Percentiles rank a stretch among this genome's conserved stretches.
phyloP scores from a whole-genome alignment of 1,284 basidiomycete genomes.

The Ceratobasidium sp. region DNA sequence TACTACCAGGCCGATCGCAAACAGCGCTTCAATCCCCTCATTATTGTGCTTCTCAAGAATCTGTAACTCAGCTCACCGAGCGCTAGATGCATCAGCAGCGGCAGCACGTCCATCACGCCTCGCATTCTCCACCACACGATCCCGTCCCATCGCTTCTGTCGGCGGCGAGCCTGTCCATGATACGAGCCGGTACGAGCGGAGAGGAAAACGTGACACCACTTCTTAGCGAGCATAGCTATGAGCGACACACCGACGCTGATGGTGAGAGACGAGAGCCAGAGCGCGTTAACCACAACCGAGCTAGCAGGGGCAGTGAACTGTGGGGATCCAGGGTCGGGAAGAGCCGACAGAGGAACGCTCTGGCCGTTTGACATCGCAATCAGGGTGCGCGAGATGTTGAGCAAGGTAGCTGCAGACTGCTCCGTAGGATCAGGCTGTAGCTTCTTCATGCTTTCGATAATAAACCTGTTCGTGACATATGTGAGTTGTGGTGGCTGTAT shows the following conservation, averaged over 20 bases:
- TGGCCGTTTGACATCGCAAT: neutral
- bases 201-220: slow-evolving; percentile 4
- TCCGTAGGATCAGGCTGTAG: no score
- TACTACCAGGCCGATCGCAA: no score
- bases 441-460: slow-evolving; percentile 1
- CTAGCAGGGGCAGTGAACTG: neutral
- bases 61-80: neutral
- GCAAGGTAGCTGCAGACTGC: no score
- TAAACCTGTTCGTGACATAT: neutral
- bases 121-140: no score
- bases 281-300: neutral
- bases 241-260: neutral
- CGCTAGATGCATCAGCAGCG: slow-evolving; percentile 6
- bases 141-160: no score
- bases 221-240: slow-evolving; percentile 13
- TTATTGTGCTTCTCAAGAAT: no score
- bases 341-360: neutral
- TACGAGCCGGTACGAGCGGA: neutral
- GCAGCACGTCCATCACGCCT: neutral
- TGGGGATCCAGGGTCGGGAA: neutral
- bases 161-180: no score
- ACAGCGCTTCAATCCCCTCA: no score
- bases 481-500: neutral
- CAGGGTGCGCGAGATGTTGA: no score
- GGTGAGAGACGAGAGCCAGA: neutral